phyloP scores from a whole-genome alignment of 768 basidiomycete species.

The Phlebiopsis gigantea region DNA sequence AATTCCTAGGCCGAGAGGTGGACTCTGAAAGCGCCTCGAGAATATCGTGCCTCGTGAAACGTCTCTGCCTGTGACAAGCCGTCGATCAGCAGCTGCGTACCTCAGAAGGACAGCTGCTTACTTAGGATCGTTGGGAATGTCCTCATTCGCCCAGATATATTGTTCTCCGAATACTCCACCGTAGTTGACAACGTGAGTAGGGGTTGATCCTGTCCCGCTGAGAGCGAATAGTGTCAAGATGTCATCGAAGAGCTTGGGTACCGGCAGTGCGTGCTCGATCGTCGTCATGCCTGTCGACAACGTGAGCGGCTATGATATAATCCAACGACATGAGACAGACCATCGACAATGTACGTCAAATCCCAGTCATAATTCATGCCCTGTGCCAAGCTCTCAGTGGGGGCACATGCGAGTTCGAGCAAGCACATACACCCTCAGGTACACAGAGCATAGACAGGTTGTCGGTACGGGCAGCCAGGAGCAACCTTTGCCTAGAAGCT shows the following conservation, averaged over 20 bases:
- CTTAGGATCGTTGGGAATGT: slow-evolving; percentile 68
- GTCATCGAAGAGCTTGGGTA: slow-evolving; percentile 63
- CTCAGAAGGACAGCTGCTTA: slow-evolving; percentile 22
- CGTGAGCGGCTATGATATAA: background rate
- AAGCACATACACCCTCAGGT: slow-evolving; percentile 52
- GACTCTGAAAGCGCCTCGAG: slow-evolving; percentile 58
- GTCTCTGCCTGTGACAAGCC: slow-evolving; percentile 42
- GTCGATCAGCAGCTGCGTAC: background rate
- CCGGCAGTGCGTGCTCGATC: slow-evolving; percentile 64
- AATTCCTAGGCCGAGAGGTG: slow-evolving; percentile 51
- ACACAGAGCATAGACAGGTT: slow-evolving; percentile 67
- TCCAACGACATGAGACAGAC: slow-evolving; percentile 27
- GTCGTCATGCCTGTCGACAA: slow-evolving; percentile 78
- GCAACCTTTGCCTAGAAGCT: slow-evolving; percentile 62
- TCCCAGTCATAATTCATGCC: slow-evolving; percentile 83
- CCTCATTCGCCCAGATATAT: slow-evolving; percentile 56
- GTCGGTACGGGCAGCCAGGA: slow-evolving; percentile 54
- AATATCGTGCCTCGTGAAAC: slow-evolving; percentile 60
- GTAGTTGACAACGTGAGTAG: slow-evolving; percentile 74
- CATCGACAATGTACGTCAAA: slow-evolving; percentile 72
- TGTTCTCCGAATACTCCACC: slow-evolving; percentile 70
- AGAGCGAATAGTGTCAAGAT: slow-evolving; percentile 53
- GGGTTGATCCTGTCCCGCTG: slow-evolving; percentile 70
- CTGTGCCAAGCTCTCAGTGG: slow-evolving; percentile 16
- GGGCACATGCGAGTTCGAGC: background rate